phyloP scores from a whole-genome alignment of 306 rosid species.

The Mimosa bimucronata region DNA sequence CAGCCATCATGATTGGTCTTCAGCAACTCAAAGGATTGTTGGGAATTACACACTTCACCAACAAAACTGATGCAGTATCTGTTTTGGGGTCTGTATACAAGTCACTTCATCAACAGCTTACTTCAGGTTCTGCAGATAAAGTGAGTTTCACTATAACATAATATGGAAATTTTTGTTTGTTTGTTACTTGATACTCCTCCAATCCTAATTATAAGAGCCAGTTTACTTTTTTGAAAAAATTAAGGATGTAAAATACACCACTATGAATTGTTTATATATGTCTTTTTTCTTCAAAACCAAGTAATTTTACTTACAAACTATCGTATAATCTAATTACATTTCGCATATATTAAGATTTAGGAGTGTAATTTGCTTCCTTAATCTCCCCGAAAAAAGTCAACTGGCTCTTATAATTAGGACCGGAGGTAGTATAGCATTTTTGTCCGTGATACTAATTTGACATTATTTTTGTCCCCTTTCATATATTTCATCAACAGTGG shows the following conservation, averaged over 20 bases:
- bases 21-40: conserved; percentile 90
- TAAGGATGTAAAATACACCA: too few species aligned
- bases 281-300: too few species aligned
- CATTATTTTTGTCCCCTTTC: neutral
- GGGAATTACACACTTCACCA: conserved; percentile 71
- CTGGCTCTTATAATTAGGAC: too few species aligned
- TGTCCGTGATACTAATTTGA: neutral
- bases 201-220: too few species aligned
- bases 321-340: too few species aligned
- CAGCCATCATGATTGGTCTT: conserved; percentile 91
- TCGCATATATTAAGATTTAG: too few species aligned
- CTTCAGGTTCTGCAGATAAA: conserved; percentile 36
- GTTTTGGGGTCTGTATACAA: conserved; percentile 67
- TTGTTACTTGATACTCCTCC: neutral
- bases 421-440: conserved; percentile 3
- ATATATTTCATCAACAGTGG: conserved; percentile 56
- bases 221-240: too few species aligned
- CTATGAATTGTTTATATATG: too few species aligned
- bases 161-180: neutral
- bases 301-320: too few species aligned
- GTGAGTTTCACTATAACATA: conserved; percentile 31
- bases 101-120: conserved; percentile 44
- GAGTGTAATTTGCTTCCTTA: too few species aligned
- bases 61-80: conserved; percentile 67
- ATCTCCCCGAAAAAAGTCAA: too few species aligned